A percentile compares a stretch with the other conserved stretches of the same genome.
Evolutionary conservation across 805 yeast species (phyloP).

Genomic region (Debaryomyces maramus): DNA sequence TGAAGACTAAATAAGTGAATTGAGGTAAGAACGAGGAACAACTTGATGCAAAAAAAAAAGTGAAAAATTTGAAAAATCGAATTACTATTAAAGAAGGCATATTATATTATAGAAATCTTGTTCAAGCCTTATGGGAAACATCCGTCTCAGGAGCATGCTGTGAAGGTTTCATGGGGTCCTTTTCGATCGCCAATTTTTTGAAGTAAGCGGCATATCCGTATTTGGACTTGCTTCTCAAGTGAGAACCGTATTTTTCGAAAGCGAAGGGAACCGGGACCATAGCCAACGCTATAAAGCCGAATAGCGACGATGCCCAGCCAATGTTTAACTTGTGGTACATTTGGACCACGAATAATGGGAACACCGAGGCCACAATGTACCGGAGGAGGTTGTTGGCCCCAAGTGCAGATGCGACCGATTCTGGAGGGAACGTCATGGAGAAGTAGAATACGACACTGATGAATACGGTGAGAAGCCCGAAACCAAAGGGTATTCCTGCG

Average conservation of each 20-base stretch:
- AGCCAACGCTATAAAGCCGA: conserved; percentile 56
- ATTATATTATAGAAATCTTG: no score
- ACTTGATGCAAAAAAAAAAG: no score
- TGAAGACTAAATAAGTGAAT: no score
- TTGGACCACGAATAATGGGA: conserved; percentile 62
- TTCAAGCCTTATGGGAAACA: conserved; percentile 12
- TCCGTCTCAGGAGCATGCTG: conserved; percentile 10
- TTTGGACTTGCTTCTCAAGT: conserved; percentile 48
- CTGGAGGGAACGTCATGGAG: conserved; percentile 74
- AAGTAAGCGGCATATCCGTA: conserved; percentile 59
- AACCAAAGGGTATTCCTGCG: conserved; percentile 79
- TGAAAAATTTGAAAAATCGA: no score
- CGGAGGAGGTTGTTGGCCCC: conserved; percentile 86
- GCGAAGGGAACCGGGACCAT: conserved; percentile 76
- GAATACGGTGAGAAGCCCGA: conserved; percentile 69
- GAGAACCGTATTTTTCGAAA: conserved; percentile 52
- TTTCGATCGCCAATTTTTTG: conserved; percentile 20
- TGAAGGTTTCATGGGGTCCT: conserved; percentile 16
- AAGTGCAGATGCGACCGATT: conserved; percentile 58
- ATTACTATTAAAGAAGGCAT: no score
- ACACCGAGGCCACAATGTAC: conserved; percentile 71
- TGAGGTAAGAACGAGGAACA: no score
- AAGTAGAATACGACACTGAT: conserved; percentile 60
- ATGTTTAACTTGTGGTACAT: conserved; percentile 49
- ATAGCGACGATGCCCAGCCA: conserved; percentile 53